Evolutionary conservation across 495 filamentous ascomycete genomes (phyloP).

Genomic region (Penicillium alfredii): DNA sequence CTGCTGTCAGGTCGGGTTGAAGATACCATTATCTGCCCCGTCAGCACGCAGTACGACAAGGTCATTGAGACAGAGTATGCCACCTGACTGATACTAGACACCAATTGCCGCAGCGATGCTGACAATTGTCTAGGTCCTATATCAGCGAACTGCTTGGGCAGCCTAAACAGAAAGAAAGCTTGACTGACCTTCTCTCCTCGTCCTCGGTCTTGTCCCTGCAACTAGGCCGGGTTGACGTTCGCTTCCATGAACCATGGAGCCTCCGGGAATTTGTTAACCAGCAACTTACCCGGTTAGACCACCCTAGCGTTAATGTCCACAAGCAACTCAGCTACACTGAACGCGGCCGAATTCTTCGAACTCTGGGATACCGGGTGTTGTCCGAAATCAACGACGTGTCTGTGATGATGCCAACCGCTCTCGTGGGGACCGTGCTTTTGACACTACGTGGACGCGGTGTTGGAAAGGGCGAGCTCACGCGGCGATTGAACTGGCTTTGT

Average conservation of each 20-base stretch:
- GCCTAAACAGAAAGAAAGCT: constrained; percentile 90
- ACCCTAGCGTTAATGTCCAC: constrained; percentile 27
- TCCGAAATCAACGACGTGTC: constrained; percentile 93
- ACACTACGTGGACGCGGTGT: constrained; percentile 90
- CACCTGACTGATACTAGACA: neutral
- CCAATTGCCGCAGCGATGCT: no score
- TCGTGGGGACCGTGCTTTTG: constrained; percentile 89
- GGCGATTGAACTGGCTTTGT: constrained; percentile 86
- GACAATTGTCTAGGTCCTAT: constrained; percentile 54
- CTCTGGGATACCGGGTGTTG: constrained; percentile 83
- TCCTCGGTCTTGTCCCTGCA: constrained; percentile 85
- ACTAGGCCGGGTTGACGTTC: constrained; percentile 86
- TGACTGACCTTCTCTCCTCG: constrained; percentile 78
- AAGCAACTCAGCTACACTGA: constrained; percentile 42
- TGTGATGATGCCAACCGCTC: constrained; percentile 93
- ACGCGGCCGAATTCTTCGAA: constrained; percentile 63
- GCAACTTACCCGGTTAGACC: constrained; percentile 51
- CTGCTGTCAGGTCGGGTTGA: constrained; percentile 80
- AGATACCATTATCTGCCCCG: constrained; percentile 88
- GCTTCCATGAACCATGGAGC: constrained; percentile 95
- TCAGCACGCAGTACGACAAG: constrained; percentile 97
- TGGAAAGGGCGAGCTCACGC: constrained; percentile 75
- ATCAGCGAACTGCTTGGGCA: constrained; percentile 89
- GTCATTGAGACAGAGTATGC: constrained; percentile 86
- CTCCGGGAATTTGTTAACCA: constrained; percentile 70